Evolutionary conservation across 2,329 filamentous ascomycete species (phyloP), one percentile per base, ranked within the genome.

Genomic region (Botrytis medusae): DNA sequence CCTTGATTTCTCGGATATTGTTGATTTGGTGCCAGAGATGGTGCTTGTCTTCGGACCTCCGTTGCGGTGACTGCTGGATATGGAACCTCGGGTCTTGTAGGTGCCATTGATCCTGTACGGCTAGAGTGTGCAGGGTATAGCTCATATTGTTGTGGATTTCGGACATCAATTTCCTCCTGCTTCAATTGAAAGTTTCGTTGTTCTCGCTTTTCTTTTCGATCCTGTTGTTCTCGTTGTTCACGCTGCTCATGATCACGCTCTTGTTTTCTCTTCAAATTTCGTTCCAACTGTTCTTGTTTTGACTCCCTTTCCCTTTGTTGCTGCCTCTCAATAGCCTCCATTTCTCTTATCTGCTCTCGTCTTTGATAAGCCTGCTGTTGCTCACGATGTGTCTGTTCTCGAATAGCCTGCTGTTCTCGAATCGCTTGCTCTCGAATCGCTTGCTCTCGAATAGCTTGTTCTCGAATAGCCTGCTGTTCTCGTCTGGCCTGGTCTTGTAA

Each of bases 141-240:
- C 65, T 81, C 80, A 68, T 74, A 83, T 79, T 76, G 80, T 72
- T 71, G 84, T 79, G 71, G 80, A 76, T 75, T 82, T 79, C 62
- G 79, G 73, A 46, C 81, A 20, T 79, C 78, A 32, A 57, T 57
- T 4, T 63, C 74, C 72, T 81, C 80, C 73, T 81, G 78, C 74
- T 81, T 81, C 74, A 80, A 74, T n/a, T 77, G 76, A 54, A 77
- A 74, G 22, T 75, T 75, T 29, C 74, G 76, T 62, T 80, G 77
- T 63, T 80, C 74, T 37, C 74, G 74, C 61, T 75, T 65, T n/a
- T 69, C 65, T 67, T 73, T 74, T 61, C 74, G 65, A 46, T 73
- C 71, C 59, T 65, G 54, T 44, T 75, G 71, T 65, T 63, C 61
- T 29, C 65, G 46, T 40, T 75, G 71, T 65, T 63, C 61, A 32